Evolutionary conservation across 345 rosid species (phyloP).

Genomic region (Acer yangbiense): DNA sequence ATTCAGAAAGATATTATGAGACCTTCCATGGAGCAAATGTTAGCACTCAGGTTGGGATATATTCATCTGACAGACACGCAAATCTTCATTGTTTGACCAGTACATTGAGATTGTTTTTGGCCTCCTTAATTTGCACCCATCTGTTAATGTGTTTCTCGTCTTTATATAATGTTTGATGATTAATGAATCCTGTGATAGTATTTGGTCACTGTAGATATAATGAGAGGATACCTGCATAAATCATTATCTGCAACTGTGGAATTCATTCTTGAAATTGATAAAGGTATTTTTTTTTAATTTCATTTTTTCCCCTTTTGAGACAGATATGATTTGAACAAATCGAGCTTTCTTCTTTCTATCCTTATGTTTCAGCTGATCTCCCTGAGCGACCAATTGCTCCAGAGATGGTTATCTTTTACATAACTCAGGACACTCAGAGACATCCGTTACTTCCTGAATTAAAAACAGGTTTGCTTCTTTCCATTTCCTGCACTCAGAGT

Average conservation of each 20-base stretch:
- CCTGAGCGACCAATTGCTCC: slow-evolving; percentile 67
- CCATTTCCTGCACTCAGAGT: background rate
- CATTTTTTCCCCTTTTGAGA: background rate
- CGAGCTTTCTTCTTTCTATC: slow-evolving; percentile 16
- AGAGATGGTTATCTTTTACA: slow-evolving; percentile 78
- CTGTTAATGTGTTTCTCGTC: background rate
- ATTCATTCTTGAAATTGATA: slow-evolving; percentile 74
- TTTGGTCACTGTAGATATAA: slow-evolving; percentile 73
- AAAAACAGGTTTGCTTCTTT: slow-evolving; percentile 57
- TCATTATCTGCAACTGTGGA: slow-evolving; percentile 68
- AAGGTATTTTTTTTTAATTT: slow-evolving; percentile 40
- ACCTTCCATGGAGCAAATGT: slow-evolving; percentile 87
- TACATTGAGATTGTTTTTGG: slow-evolving; percentile 1
- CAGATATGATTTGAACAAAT: slow-evolving; percentile 5
- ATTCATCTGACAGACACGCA: slow-evolving; percentile 7
- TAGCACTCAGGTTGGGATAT: slow-evolving; percentile 72
- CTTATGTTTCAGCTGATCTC: slow-evolving; percentile 58
- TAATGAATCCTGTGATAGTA: slow-evolving; percentile 62
- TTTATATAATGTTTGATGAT: slow-evolving; percentile 19
- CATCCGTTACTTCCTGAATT: slow-evolving; percentile 85
- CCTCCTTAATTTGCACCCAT: background rate
- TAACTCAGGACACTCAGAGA: slow-evolving; percentile 90
- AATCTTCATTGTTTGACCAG: background rate
- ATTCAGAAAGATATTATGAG: slow-evolving; percentile 67
- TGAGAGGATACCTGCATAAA: slow-evolving; percentile 78